phyloP scores from a whole-genome alignment of 257 asterid genomes.

The Solanum habrochaites region DNA sequence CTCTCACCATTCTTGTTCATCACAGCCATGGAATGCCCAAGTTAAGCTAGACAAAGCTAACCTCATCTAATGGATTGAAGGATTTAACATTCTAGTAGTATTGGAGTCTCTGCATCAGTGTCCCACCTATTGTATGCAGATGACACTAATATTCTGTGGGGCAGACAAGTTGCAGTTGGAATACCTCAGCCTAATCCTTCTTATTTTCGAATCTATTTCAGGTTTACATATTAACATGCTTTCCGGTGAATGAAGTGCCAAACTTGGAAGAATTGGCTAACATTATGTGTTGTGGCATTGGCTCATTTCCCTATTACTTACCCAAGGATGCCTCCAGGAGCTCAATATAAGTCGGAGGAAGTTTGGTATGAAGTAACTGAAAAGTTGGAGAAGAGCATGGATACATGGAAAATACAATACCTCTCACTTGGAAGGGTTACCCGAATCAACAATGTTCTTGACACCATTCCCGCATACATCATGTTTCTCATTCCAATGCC shows the following conservation, averaged over 20 bases:
- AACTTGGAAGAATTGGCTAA: background rate
- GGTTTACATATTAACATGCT: background rate
- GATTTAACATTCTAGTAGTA: background rate
- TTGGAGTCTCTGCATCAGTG: background rate
- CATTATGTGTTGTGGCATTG: background rate
- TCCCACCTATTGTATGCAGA: background rate
- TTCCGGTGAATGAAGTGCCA: background rate
- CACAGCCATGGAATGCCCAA: background rate
- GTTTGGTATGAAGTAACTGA: background rate
- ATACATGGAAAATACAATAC: background rate
- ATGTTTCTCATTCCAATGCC: background rate
- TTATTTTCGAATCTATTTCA: background rate
- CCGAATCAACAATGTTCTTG: background rate
- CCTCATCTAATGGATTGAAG: background rate
- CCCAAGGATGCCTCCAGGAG: background rate
- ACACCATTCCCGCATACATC: background rate
- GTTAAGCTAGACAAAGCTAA: background rate
- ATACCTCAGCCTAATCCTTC: background rate
- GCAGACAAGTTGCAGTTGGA: background rate
- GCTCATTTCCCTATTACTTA: background rate
- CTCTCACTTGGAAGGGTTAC: background rate
- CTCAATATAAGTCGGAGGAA: background rate
- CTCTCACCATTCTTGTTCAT: background rate
- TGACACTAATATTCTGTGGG: background rate
- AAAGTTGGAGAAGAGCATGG: background rate